Evolutionary conservation across 805 yeast species (phyloP), one percentile per base, ranked within the genome.

Genomic region (Zygoascus tannicola): DNA sequence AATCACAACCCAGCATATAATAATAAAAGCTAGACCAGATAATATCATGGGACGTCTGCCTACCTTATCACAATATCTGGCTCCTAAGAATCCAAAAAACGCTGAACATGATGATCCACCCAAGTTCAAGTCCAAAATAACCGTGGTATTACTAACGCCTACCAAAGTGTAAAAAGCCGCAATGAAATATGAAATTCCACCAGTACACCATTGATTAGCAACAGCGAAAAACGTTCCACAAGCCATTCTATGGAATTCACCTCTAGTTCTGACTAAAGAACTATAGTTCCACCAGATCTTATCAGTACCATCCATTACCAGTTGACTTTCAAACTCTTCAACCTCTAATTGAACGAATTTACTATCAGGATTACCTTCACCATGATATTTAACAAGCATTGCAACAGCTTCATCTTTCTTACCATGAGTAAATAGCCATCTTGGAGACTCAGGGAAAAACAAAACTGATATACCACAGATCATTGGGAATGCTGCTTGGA

Each of bases 391-490:
- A 20, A 38, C 34, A 22, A 53, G 40, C 14, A 48, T 37, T 14
- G 23, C 44, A 22, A 40, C 36, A 15, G 55, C 55, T 38, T 48
- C 33, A 18, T 52, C 53, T 5, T 16, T 38, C 23, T 50, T 47
- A 26, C 43, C 46, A 22, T 47, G 44, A 14, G 40, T 40, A 38
- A 47, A 49, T 19, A 52, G 46, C 56, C 57, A 53, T 16, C 56
- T 43, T 12, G 56, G 56, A 33, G 51, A 43, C 40, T 52, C 55
- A n/a, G 56, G 56, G 20, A 50, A 16, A 28, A 47, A 40, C 35
- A 63, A 45, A 32, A 67, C 62, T 43, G 72, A 69, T 20, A 55
- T 38, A 22, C 65, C 63, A 50, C 75, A 62, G 35, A 71, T 42
- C 12, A 21, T n/a, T 3, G 49, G 41, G 44, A 43, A 43, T 10